Base-by-base conservation (phyloP, 2,329 filamentous ascomycete species). In the Chrysoporthe austroafricana region DNA sequence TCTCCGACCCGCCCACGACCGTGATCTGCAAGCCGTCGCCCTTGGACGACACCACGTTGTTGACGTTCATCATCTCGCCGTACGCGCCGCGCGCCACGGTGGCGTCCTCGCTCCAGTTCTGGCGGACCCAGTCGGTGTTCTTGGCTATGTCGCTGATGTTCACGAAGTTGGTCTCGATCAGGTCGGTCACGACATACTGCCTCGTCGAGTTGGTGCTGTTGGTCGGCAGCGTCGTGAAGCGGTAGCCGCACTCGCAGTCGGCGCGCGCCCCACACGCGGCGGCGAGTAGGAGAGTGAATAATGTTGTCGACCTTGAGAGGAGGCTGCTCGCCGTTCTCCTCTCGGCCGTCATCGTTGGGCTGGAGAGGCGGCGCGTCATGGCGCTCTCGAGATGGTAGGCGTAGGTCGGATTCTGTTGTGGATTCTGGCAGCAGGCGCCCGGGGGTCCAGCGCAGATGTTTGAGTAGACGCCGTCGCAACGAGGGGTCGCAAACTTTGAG, bases 181-280 rank as follows among this genome's bases (percentile, higher is more conserved):
- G 75, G 69, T 94, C 88, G 2, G 90, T 92, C 76, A 91, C 94
- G 63, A 91, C 74, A 52, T 57, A 50, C 9, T 82, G 78, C 59
- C 77, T 73, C 7, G 73, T 67, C 4, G 75, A 71, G 39, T 79
- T 77, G 58, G 78, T 74, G n/a, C 80, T 82, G 50, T 82, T 77
- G 69, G 80, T 81, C 57, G 89, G 78, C 2, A 84, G 84, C 48
- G 82, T 77, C 68, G 80, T 81, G 58, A 89, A 77, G 3, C 84
- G 84, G 76, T 93, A 94, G 63, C 91, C 92, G 75, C 92, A 95
- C 73, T 91, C 86, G 79, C 92, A 94, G 70, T 84, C 81, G 5
- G 84, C 83, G 14, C 71, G 54, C 48, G 72, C 73, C 9, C 69
- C 66, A 21, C 57, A n/a, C 18, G 36, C 36, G 26, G 34, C 34